Conservation (phyloP, 768 basidiomycete species). For the Chalciporus piperatus region DNA sequence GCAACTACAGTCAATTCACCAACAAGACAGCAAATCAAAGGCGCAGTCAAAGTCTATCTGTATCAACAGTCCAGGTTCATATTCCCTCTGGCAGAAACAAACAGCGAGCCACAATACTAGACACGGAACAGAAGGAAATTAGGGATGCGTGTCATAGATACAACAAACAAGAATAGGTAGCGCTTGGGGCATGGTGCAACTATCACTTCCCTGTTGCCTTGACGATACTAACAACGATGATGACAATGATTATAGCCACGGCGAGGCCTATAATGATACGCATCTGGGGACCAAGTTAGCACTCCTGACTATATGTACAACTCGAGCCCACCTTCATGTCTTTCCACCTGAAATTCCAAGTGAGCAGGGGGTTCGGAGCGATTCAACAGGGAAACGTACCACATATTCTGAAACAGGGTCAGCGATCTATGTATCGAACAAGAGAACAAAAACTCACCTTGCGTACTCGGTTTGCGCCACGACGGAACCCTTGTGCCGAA, state of each 20-base stretch:
- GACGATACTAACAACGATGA: constrained; percentile 94
- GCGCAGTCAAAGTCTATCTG: not conserved
- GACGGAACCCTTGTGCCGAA: constrained; percentile 97
- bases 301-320: constrained; percentile 4
- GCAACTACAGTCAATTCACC: not conserved
- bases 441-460: constrained; percentile 54
- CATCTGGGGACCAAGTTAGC: constrained; percentile 56
- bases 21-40: constrained; percentile 26
- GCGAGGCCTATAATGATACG: constrained; percentile 93
- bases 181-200: constrained; percentile 9
- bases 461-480: constrained; percentile 95
- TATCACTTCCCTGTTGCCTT: constrained; percentile 66
- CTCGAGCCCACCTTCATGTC: constrained; percentile 79
- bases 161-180: constrained; percentile 34
- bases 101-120: constrained; percentile 13
- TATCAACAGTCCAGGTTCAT: constrained; percentile 24
- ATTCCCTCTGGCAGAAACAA: constrained; percentile 8
- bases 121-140: constrained; percentile 27
- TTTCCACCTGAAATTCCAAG: constrained; percentile 70
- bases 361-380: constrained; percentile 5
- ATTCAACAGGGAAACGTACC: constrained; percentile 50
- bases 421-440: not conserved
- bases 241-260: constrained; percentile 86
- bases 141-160: constrained; percentile 42
- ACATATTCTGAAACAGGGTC: constrained; percentile 68